Evolutionary conservation across 106 monocot genomes (phyloP), one percentile per base, ranked within the genome.

Genomic region (Xerophyta viscosa): DNA sequence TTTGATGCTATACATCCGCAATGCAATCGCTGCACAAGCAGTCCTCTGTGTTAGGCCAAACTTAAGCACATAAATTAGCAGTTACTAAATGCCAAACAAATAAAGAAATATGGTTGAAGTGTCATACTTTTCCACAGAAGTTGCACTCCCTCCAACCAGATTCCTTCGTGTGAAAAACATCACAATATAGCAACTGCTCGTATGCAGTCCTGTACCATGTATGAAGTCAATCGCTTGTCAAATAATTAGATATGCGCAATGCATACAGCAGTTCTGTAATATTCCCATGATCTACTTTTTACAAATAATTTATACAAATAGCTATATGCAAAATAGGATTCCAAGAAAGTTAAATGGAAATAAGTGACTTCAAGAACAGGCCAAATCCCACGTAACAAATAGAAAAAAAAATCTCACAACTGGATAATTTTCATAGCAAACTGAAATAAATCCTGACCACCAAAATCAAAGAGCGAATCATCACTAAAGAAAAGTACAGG

Each of bases 1-100:
- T 73, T 82, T 31, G 96, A 96, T 63, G 82, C 85, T 48, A 89
- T 66, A 60, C 96, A 96, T 60, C 96, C 96, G 69, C 96, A 96
- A 71, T 96, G 96, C 22, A 96, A 76, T 14, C 70, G 78, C 96
- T 96, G 75, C 24, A 72, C 37, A 29, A 52, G 20, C 25, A 29
- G 52, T 13, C 7, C 33, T 33, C 11, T 33, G 5, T 6, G 33
- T 11, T 33, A 11, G 33, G 11, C 33, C 5, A 33, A 6, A 11
- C 33, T 11, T 33, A 33, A 5, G 7, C 5, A 33, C 5, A 33
- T 5, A 6, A 33, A 33, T 11, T 33, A 33, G 33, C 5, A 5
- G 11, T 6, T 11, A 33, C 33, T 33, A 33, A 6, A 33, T 33
- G 11, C 50, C n/a, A 44, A 3, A 44, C 3, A 3, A 44, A 3